Percentiles rank a stretch among this genome's conserved stretches.
phyloP scores from a whole-genome alignment of 805 yeast genomes.

The Pichia paraexigua region DNA sequence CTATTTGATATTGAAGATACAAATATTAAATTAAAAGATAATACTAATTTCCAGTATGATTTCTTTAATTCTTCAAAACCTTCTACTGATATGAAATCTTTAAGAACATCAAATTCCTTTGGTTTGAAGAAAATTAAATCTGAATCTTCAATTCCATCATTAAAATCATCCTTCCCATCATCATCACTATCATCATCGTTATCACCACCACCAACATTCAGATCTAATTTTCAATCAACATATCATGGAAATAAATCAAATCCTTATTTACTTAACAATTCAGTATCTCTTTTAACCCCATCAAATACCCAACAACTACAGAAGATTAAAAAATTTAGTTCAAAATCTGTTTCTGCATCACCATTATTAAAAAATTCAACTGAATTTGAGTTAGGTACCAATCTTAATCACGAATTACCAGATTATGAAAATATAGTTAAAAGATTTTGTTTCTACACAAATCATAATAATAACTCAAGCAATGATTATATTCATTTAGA shows the following conservation, averaged over 20 bases:
- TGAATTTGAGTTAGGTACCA: slow-evolving; percentile 11
- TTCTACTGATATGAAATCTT: slow-evolving; percentile 12
- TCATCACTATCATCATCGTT: not conserved
- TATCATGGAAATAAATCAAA: not conserved
- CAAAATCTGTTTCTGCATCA: slow-evolving; percentile 6
- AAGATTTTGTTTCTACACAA: slow-evolving; percentile 7
- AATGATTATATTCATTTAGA: not conserved
- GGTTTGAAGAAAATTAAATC: slow-evolving; percentile 25
- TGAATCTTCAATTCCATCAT: slow-evolving; percentile 21
- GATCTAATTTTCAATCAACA: not conserved
- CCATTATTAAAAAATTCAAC: slow-evolving; percentile 7
- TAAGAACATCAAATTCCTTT: slow-evolving; percentile 21
- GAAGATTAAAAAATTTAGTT: not conserved
- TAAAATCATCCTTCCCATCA: slow-evolving; percentile 3
- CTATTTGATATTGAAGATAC: slow-evolving; percentile 23
- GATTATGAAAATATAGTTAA: slow-evolving; percentile 10
- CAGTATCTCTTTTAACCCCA: not conserved
- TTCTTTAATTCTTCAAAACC: slow-evolving; percentile 14
- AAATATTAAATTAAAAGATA: slow-evolving; percentile 23
- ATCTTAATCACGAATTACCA: not conserved
- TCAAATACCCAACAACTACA: not conserved
- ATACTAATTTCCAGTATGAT: slow-evolving; percentile 23
- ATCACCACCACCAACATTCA: not conserved
- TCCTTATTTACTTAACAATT: not conserved
- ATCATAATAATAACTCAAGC: not conserved